Base-by-base conservation (phyloP, 345 rosid species). In the Dipteronia sinensis region DNA sequence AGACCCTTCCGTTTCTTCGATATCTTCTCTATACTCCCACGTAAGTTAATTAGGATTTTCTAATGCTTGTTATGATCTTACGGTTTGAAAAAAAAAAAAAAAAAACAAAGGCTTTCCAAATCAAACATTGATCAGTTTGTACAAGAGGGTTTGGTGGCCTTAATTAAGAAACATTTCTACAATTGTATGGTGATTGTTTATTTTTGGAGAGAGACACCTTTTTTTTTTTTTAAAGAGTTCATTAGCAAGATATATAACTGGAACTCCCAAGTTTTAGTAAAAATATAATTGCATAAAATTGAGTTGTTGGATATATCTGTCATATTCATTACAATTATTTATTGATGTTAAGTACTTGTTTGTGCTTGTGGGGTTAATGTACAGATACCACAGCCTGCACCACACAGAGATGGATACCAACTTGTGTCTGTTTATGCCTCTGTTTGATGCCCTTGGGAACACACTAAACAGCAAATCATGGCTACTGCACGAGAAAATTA, bases 361-460 rank as follows among this genome's bases (percentile, higher is more conserved):
- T 29, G 31, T 29, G 31, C 31, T 29, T 29, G 31, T 29, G 31
- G 31, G 27, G 27, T 27, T 27, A 27, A 29, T 34, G 11, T 65
- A 76, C 89, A 97, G 98, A 68, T 97, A 97, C 80, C 98, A 97
- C 78, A 90, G 83, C 81, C 83, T 94, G 75, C 99, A 97, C 80
- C 99, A 94, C 82, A 77, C 83, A 20, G 94, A 93, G 11, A 88
- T 76, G 90, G 87, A 79, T 78, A 87, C 96, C 78, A 97, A 97
- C 65, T 97, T 91, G 83, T 97, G 99, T 88, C 92, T 97, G 49
- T 93, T 94, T 78, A 94, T 97, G 98, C 99, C 99, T 19, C 67
- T 94, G 62, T 97, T 89, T 81, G 99, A 97, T 77, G 89, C 86
- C 71, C 72, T 90, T 66, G 89, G 98, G 73, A 85, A 90, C 20